Evolutionary conservation across 352 stramenopile genomes (phyloP), one percentile per base, ranked within the genome.

Genomic region (Hyaloperonospora brassicae): DNA sequence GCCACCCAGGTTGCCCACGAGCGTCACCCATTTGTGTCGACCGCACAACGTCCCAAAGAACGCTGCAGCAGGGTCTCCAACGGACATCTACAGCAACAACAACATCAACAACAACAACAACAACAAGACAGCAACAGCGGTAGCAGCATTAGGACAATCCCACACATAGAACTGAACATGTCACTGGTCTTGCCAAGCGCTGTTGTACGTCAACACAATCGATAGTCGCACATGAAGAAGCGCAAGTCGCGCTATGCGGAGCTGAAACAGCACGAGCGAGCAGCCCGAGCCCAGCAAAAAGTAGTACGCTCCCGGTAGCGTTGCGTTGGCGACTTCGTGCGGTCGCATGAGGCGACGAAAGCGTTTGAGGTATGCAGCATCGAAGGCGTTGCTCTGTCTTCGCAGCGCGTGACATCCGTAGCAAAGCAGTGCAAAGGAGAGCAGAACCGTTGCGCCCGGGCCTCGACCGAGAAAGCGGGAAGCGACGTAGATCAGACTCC

Each of bases 301-400:
- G 58, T 81, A 86, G 52, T 73, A 84, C 11, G 73, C 73, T 10
- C 73, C 73, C 0, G 76, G 76, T n/a, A 86, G 21, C 3, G 59
- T 64, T 0, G 52, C 30, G 47, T 58, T 54, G 4, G 57, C 50
- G 12, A 79, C 61, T 48, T 86, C 76, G 40, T 78, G 47, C n/a
- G 61, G 62, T 12, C 76, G 68, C 46, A 86, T 38, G 22, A 86
- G 71, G 34, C 55, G 62, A 10, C 56, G 40, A 42, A 86, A 84
- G 27, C 57, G 65, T 36, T 54, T 47, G 55, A 84, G 22, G 36
- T 82, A 86, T 2, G 66, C 39, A 14, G 47, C 27, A 47, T 86
- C 60, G 6, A 80, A 55, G 0, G 52, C 50, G 13, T 60, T 35
- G 41, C 27, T 71, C 14, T 43, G 34, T 14, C 64, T 66, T 21